These are phyloP conservation scores for Scedosporium boydii DNA, from an alignment of 2,329 filamentous ascomycete species.

Conservation along the genomic window DNA sequence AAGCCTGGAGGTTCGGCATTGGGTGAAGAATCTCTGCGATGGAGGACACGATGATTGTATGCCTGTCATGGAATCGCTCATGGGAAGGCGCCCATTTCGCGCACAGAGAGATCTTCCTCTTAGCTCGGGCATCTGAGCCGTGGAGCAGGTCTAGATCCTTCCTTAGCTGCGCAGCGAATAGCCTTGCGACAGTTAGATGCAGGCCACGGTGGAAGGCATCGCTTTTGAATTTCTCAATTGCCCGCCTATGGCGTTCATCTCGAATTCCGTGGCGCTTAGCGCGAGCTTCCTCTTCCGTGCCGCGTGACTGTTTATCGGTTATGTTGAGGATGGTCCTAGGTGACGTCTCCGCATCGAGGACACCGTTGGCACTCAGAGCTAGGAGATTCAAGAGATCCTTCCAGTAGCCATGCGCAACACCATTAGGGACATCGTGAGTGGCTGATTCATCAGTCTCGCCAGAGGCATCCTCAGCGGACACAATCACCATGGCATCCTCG, in stretches of 20 bases:
- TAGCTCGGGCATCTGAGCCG: slow-evolving; percentile 26
- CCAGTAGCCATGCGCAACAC: slow-evolving; percentile 51
- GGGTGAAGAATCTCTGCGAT: slow-evolving; percentile 47
- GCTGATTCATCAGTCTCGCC: slow-evolving; percentile 17
- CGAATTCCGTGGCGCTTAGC: slow-evolving; percentile 19
- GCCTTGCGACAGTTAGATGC: slow-evolving; percentile 40
- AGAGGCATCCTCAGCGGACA: slow-evolving; percentile 12
- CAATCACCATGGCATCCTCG: slow-evolving; percentile 24
- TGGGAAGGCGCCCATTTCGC: slow-evolving; percentile 52
- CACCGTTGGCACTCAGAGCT: slow-evolving; percentile 36
- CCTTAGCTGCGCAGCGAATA: slow-evolving; percentile 47
- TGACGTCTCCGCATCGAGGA: slow-evolving; percentile 31
- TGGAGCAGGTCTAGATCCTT: slow-evolving; percentile 33
- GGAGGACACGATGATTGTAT: slow-evolving; percentile 45
- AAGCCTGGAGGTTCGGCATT: slow-evolving; percentile 17
- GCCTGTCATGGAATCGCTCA: slow-evolving; percentile 45
- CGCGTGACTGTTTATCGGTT: slow-evolving; percentile 8
- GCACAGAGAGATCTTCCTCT: slow-evolving; percentile 41
- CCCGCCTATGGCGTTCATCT: slow-evolving; percentile 28
- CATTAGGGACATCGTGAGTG: slow-evolving; percentile 25
- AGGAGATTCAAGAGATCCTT: slow-evolving; percentile 52
- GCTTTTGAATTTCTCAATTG: slow-evolving; percentile 28
- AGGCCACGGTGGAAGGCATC: slow-evolving; percentile 40
- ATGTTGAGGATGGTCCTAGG: slow-evolving; percentile 31
- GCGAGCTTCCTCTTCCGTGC: slow-evolving; percentile 10